These are phyloP conservation scores for Amanita pseudoporphyria DNA, from an alignment of 768 basidiomycete genomes.

Conservation along the genomic window DNA sequence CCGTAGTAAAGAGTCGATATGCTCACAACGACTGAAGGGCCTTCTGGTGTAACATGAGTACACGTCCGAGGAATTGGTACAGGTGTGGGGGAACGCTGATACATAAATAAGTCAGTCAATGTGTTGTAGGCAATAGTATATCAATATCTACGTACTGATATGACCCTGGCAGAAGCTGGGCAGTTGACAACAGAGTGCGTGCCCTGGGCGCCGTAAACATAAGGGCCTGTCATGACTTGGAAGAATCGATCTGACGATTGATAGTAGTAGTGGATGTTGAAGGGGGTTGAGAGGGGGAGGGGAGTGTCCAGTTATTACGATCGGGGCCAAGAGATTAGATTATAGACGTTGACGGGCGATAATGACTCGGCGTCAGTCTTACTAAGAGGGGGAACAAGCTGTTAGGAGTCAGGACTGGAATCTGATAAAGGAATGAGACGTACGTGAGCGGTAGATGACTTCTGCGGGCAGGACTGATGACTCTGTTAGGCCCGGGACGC, in stretches of 20 bases:
- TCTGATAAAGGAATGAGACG: background rate
- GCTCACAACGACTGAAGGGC: conserved; percentile 26
- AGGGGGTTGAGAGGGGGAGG: background rate
- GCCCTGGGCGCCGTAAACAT: conserved; percentile 7
- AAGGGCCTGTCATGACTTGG: too few species aligned
- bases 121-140: background rate
- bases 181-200: conserved; percentile 28
- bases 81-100: conserved; percentile 3
- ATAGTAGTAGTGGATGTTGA: background rate
- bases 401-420: background rate
- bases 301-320: background rate
- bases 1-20: conserved; percentile 33
- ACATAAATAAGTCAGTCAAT: background rate
- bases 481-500: conserved; percentile 15
- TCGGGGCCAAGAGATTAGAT: background rate
- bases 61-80: conserved; percentile 10
- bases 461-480: conserved; percentile 9
- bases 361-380: background rate
- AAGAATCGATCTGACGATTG: too few species aligned
- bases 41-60: conserved; percentile 29
- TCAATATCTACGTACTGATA: conserved; percentile 2
- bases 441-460: background rate
- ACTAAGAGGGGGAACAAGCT: too few species aligned
- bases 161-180: too few species aligned
- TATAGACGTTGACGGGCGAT: background rate